Evolutionary conservation across 371 early-diverging fungal species (phyloP).

Genomic region (Mortierella polycephala): DNA sequence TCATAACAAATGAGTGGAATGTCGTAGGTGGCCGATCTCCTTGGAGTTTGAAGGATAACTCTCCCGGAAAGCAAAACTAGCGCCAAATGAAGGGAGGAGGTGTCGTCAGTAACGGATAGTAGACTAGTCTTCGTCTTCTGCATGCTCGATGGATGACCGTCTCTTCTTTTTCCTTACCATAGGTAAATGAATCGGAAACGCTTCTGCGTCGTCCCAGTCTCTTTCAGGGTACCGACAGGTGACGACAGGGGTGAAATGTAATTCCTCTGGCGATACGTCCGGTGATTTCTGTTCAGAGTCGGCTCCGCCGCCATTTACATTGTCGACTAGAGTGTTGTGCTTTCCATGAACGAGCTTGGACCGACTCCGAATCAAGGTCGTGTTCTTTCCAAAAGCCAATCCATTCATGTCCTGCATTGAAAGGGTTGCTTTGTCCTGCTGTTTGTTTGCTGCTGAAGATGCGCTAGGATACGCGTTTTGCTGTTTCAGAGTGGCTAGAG

Average conservation of each 20-base stretch:
- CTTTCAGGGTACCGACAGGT: constrained; percentile 25
- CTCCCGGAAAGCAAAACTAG: constrained; percentile 86
- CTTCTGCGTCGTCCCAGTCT: constrained; percentile 30
- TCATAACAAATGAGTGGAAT: constrained; percentile 81
- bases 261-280: constrained; percentile 18
- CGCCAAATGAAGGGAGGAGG: background rate
- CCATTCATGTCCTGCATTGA: constrained; percentile 23
- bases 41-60: constrained; percentile 64
- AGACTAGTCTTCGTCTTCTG: no score
- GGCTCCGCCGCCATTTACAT: background rate
- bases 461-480: constrained; percentile 3
- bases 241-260: constrained; percentile 14
- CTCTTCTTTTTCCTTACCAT: constrained; percentile 60
- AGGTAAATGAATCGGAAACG: constrained; percentile 71
- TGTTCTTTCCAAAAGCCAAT: constrained; percentile 19
- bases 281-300: background rate
- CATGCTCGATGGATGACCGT: background rate
- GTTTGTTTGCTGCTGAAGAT: background rate
- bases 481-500: background rate
- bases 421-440: constrained; percentile 5
- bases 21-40: constrained; percentile 71
- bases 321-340: background rate
- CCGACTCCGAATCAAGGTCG: constrained; percentile 28
- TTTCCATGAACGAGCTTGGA: constrained; percentile 27
- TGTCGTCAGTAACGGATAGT: no score